Evolutionary conservation across 2,329 filamentous ascomycete genomes (phyloP), one percentile per base, ranked within the genome.

Genomic region (Fusarium subglutinans): DNA sequence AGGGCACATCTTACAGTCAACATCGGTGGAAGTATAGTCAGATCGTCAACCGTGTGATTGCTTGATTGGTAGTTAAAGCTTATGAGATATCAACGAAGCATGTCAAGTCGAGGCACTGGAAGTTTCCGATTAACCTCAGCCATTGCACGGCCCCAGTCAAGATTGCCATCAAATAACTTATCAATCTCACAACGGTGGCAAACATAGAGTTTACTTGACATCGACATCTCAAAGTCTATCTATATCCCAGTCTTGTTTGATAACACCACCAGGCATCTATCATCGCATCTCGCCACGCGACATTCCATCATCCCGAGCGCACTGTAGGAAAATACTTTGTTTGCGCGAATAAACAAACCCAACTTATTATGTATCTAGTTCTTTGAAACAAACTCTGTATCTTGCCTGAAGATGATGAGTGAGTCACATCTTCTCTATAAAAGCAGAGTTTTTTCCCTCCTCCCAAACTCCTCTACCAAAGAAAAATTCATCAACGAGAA

Each of bases 261-360:
- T 3, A 18, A n/a, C 15, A 33, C 22, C 15, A n/a, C 0, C 5
- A 13, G 8, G 10, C 7, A 13, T 17, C 15, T 3, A 47, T 28
- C 4, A 30, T 30, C 11, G 11, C 17, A 4, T 24, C n/a, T 18
- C 7, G n/a, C n/a, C 43, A 24, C 15, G 4, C 15, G 15, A 24
- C 15, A 44, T 8, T 8, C 24, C 43, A 44, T 8, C 12, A 20
- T 14, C 43, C 12, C 8, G 24, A 26, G 24, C 17, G 5, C 17
- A 0, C 7, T 8, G 7, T 4, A 20, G 5, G 3, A 4, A 33
- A 18, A 13, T 33, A 9, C 3, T 9, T n/a, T n/a, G 3, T 28
- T 47, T 47, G 44, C 44, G 44, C 18, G 24, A 28, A 28, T 11
- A 22, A 47, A 20, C 5, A 13, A 45, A 45, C 24, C 7, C 13